These are phyloP conservation scores for Boletus patriciae DNA, from an alignment of 768 basidiomycete genomes.

Conservation along the genomic window DNA sequence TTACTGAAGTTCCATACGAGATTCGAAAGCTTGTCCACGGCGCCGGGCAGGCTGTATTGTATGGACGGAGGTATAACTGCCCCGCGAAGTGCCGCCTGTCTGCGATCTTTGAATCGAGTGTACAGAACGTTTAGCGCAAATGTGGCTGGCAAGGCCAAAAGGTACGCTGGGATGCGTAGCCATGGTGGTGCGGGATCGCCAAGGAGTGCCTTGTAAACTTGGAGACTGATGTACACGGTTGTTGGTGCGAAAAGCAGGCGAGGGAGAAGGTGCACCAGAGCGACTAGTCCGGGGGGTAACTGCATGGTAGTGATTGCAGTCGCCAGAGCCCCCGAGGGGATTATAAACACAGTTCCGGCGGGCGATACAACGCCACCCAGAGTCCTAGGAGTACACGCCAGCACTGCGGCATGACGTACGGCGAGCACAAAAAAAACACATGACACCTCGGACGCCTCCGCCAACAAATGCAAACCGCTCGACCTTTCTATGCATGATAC, in stretches of 20 bases:
- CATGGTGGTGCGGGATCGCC: slow-evolving; percentile 8
- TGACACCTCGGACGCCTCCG: no score
- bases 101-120: slow-evolving; percentile 43
- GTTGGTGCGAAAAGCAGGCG: slow-evolving; percentile 22
- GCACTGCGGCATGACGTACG: no score
- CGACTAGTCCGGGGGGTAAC: slow-evolving; percentile 35
- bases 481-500: no score
- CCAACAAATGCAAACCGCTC: no score
- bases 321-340: no score
- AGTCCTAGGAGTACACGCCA: no score
- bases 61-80: slow-evolving; percentile 46
- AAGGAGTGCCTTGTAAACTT: slow-evolving; percentile 9
- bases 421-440: no score
- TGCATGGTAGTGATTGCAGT: background rate
- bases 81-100: slow-evolving; percentile 44
- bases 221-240: slow-evolving; percentile 12
- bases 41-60: slow-evolving; percentile 42
- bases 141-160: slow-evolving; percentile 27
- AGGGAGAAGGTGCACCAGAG: slow-evolving; percentile 33
- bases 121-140: slow-evolving; percentile 35
- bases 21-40: slow-evolving; percentile 44
- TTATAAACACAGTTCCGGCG: no score
- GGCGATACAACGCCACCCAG: no score
- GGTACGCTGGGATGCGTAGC: slow-evolving; percentile 15
- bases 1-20: slow-evolving; percentile 40